Evolutionary conservation across 805 yeast species (phyloP), one percentile per base, ranked within the genome.

Genomic region (Debaryomyces tyrocola): DNA sequence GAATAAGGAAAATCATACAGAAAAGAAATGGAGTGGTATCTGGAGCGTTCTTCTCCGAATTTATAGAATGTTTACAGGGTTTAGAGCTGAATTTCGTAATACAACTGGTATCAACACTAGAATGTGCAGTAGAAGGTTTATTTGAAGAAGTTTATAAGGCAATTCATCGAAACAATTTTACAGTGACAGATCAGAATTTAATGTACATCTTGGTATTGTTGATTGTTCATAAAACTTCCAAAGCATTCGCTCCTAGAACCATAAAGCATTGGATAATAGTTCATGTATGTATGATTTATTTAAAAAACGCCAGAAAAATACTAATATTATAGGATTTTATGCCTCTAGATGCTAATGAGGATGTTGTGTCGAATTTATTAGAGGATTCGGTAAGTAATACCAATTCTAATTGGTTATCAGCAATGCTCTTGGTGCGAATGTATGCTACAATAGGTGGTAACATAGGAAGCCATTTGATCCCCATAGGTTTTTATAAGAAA

Each of bases 211-310:
- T 45, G 29, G 17, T 48, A n/a, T 29, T 42, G n/a, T 12, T 45
- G 15, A 11, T 40, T 17, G 36, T 39, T 6, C 20, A 43, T 20
- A 24, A 15, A 6, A 14, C n/a, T 11, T n/a, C 42, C 7, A 38
- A 29, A 20, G n/a, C 12, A 40, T 34, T 21, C 15, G 20, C 17
- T 24, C 21, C 49, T 11, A 18, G 15, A 5, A 14, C 43, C 11
- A 27, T 28, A 14, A 42, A 31, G 9, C 41, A 42, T 20, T 49
- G 53, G 53, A 45, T 45, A n/a, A 18, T 47, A n/a, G 14, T 47
- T 6, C 20, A 41, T 14, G 49, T 46, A 42, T 6, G 49, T 41
- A 42, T 37, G 6, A 11, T 8, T 31, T 8, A 8, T 31, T 31
- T 43, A 34, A 36, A n/a, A 35, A 27, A 17, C 21, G 15, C 12